Evolutionary conservation across 1,139 yeast species (phyloP).

Genomic region (Arxiozyma heterogenica): DNA sequence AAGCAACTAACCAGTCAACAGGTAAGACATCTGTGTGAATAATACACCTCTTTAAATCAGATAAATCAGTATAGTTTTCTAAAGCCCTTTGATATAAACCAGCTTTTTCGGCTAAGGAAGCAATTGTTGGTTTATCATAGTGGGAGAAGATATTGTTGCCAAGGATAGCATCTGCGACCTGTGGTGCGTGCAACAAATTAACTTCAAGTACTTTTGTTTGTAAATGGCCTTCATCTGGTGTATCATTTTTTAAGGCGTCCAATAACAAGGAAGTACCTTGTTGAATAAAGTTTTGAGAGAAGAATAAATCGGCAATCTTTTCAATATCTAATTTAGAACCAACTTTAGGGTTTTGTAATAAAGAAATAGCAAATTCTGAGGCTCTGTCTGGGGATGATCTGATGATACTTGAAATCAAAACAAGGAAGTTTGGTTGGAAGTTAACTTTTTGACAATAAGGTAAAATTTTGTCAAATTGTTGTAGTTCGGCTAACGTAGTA

Average conservation of each 20-base stretch:
- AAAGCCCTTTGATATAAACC: conserved; percentile 91
- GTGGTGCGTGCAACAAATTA: conserved; percentile 92
- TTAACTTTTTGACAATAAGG: conserved; percentile 89
- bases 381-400: conserved; percentile 97
- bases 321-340: conserved; percentile 68
- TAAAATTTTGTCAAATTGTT: conserved; percentile 90
- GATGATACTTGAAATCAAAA: conserved; percentile 81
- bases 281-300: conserved; percentile 88
- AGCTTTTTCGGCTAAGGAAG: conserved; percentile 85
- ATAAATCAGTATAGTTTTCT: conserved; percentile 89
- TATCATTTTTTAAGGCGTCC: conserved; percentile 90
- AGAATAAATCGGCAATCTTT: conserved; percentile 84
- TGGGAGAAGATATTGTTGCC: conserved; percentile 95
- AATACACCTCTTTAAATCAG: conserved; percentile 90
- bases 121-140: conserved; percentile 89
- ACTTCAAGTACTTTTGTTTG: conserved; percentile 93
- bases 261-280: conserved; percentile 98
- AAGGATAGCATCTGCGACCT: conserved; percentile 97
- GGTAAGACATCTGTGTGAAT: conserved; percentile 82
- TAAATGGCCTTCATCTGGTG: conserved; percentile 90
- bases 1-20: conserved; percentile 85
- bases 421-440: conserved; percentile 83
- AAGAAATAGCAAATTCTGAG: conserved; percentile 88
- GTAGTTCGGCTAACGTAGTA: conserved; percentile 85
- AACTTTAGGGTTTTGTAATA: conserved; percentile 55